Conservation (phyloP, 2,329 filamentous ascomycete species). For the Colletotrichum somersetense region DNA sequence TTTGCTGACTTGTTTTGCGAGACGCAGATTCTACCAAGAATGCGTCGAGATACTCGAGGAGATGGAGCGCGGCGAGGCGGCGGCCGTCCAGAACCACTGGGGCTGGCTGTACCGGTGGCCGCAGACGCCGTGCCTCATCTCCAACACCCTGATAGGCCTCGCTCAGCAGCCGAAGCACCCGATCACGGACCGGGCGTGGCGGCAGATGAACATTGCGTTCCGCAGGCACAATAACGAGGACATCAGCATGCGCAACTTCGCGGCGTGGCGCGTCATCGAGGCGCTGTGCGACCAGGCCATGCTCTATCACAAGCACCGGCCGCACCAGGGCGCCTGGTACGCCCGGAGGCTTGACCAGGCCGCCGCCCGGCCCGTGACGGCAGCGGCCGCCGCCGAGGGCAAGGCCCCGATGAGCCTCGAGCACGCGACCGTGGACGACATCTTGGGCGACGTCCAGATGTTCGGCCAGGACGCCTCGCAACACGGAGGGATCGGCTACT, state of each 20-base stretch:
- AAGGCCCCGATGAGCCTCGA: conserved; percentile 3
- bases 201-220: conserved; percentile 42
- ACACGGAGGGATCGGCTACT: conserved; percentile 3
- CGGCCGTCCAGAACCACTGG: conserved; percentile 40
- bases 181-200: conserved; percentile 41
- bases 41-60: conserved; percentile 42
- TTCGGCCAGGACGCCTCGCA: conserved; percentile 30
- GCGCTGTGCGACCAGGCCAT: conserved; percentile 43
- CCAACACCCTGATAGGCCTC: conserved; percentile 39
- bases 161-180: conserved; percentile 37
- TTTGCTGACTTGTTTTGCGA: background rate
- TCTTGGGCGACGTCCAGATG: conserved; percentile 40
- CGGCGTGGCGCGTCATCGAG: conserved; percentile 42
- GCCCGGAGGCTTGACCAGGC: conserved; percentile 42
- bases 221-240: conserved; percentile 41
- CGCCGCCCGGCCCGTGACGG: background rate
- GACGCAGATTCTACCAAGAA: conserved; percentile 29
- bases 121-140: conserved; percentile 28
- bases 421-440: conserved; percentile 36
- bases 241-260: conserved; percentile 38
- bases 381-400: background rate
- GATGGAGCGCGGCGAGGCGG: conserved; percentile 34
- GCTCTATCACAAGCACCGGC: conserved; percentile 37
- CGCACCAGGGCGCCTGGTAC: conserved; percentile 44
- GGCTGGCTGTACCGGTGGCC: conserved; percentile 43